Conservation (phyloP, 768 basidiomycete genomes). For the Phaeotremella fagi region DNA sequence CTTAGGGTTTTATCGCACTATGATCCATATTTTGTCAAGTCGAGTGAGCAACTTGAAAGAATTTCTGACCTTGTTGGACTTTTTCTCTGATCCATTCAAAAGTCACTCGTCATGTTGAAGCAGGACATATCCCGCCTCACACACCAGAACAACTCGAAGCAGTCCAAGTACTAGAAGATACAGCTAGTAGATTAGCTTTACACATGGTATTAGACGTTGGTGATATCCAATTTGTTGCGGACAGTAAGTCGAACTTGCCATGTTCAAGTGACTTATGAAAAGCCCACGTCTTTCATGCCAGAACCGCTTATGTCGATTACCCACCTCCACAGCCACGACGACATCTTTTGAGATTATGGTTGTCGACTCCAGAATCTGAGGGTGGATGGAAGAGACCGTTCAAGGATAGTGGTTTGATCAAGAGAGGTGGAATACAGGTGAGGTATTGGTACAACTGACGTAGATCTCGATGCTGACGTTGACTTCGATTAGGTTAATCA, state of each 20-base stretch:
- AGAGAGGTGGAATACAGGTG: conserved; percentile 47
- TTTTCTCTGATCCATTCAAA: not conserved
- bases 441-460: too few relatives aligned
- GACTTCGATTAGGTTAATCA: conserved; percentile 17
- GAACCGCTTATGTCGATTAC: conserved; percentile 45
- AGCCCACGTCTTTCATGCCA: conserved; percentile 43
- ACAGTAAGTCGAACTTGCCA: conserved; percentile 19
- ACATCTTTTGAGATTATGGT: conserved; percentile 46
- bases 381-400: conserved; percentile 46
- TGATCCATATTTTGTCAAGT: conserved; percentile 39
- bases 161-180: conserved; percentile 41
- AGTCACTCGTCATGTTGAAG: conserved; percentile 33
- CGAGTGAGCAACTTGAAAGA: conserved; percentile 21
- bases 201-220: conserved; percentile 47
- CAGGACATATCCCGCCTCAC: conserved; percentile 32
- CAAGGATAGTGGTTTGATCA: conserved; percentile 33
- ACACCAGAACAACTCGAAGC: conserved; percentile 36
- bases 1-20: conserved; percentile 30
- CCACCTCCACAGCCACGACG: conserved; percentile 32
- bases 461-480: too few relatives aligned
- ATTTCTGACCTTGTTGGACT: not conserved
- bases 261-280: not conserved
- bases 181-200: conserved; percentile 37
- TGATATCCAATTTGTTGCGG: conserved; percentile 45
- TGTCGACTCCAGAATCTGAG: conserved; percentile 38